phyloP scores from a whole-genome alignment of 176 grass and related monocot species.

The Rhynchospora pubera region DNA sequence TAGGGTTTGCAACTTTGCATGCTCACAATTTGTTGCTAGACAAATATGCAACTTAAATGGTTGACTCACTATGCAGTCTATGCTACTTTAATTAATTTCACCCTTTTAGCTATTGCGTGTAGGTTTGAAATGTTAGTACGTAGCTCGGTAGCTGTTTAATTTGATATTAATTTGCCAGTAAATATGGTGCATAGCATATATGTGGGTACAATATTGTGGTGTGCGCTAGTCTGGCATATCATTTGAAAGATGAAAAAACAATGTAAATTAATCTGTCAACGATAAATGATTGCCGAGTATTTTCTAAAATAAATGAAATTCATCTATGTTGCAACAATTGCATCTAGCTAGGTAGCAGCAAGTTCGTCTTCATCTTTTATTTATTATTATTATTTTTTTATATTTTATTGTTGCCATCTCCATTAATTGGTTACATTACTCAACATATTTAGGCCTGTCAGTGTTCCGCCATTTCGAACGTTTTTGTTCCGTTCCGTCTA shows the following conservation, averaged over 20 bases:
- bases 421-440: neutral
- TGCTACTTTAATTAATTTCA: neutral
- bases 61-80: neutral
- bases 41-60: neutral
- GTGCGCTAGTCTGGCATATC: neutral
- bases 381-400: neutral
- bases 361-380: too few relatives aligned
- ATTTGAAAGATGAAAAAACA: neutral
- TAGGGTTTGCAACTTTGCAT: neutral
- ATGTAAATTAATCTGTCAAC: neutral
- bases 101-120: neutral
- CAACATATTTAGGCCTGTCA: too few relatives aligned
- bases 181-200: neutral
- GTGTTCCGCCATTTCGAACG: too few relatives aligned
- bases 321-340: too few relatives aligned
- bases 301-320: too few relatives aligned
- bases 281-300: neutral
- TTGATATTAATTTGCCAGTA: neutral
- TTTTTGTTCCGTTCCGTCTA: too few relatives aligned
- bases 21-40: neutral
- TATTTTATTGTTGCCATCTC: neutral
- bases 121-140: neutral
- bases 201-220: neutral
- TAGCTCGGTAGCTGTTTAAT: neutral
- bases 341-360: too few relatives aligned